Conservation (phyloP, 2,329 filamentous ascomycete genomes). For the Beauveria scarabaeidicola region DNA sequence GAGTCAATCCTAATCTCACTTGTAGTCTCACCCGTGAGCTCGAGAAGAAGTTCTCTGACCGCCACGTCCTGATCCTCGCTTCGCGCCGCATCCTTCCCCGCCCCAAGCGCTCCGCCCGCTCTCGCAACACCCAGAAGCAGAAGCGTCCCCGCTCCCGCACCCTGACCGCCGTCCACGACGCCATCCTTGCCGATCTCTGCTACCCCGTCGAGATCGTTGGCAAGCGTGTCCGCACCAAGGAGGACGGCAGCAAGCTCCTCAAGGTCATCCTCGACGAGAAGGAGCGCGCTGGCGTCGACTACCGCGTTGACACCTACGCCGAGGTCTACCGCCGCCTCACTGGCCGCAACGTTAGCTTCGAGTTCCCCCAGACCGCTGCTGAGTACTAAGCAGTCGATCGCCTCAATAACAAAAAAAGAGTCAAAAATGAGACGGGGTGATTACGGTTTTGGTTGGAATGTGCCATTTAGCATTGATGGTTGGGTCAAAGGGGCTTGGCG, state of each 20-base stretch:
- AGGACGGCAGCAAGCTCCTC: slow-evolving; percentile 96
- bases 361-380: slow-evolving; percentile 82
- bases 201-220: slow-evolving; percentile 99
- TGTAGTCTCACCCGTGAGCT: slow-evolving; percentile 95
- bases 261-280: slow-evolving; percentile 99
- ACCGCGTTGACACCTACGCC: slow-evolving; percentile 98
- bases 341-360: slow-evolving; percentile 91
- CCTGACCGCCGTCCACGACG: slow-evolving; percentile 96
- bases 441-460: slow-evolving; percentile 19
- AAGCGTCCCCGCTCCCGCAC: slow-evolving; percentile 98
- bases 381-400: slow-evolving; percentile 62
- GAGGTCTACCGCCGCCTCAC: slow-evolving; percentile 99
- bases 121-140: slow-evolving; percentile 93
- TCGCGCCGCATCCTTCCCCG: slow-evolving; percentile 97
- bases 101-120: slow-evolving; percentile 96
- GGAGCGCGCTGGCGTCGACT: slow-evolving; percentile 98
- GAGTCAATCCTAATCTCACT: slow-evolving; percentile 16
- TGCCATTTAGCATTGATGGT: slow-evolving; percentile 27
- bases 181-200: slow-evolving; percentile 95
- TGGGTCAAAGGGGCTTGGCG: slow-evolving; percentile 39
- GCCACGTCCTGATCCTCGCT: slow-evolving; percentile 97
- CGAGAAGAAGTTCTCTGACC: slow-evolving; percentile 99
- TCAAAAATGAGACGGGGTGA: slow-evolving; percentile 15
- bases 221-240: slow-evolving; percentile 97
- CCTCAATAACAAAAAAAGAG: not conserved